Evolutionary conservation across 1,284 basidiomycete genomes (phyloP), one percentile per base, ranked within the genome.

Genomic region (Anthracocystis setariae): DNA sequence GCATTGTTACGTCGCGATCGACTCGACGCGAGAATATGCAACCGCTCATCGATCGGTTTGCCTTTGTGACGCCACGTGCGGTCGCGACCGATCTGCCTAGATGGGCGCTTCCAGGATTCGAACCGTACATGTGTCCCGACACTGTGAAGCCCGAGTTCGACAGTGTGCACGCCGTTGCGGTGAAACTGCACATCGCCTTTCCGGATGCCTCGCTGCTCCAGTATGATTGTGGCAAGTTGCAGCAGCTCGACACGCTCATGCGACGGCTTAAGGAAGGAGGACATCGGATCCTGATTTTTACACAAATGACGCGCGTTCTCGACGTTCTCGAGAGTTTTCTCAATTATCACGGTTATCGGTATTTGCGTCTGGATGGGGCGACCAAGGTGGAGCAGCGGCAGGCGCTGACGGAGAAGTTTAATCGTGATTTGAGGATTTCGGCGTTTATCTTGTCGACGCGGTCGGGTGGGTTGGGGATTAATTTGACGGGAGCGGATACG

Each of bases 321-420:
- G 94, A 98, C 83, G 94, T 98, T 56, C 87, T 98, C 48, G 95
- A 98, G 82, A 90, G 90, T 35, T 97, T 95, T 84, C 87, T 98
- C 62, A 95, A 91, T 77, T 90, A 93, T 72, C 93, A 94, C 77
- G 95, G 94, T 0, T 93, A 95, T 82, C 88, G 94, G 5, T 98
- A 98, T 83, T 87, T 97, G 9, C 88, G 94, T 5, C 85, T 98
- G 21, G 95, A 98, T 79, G 94, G 95, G 0, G 90, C 92, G 42
- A 98, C 94, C 45, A 94, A 93, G 84, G 93, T 97, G 60, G 94
- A 97, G 83, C 92, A 97, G 78, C 87, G 94, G 23, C 94, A 97
- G 84, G 92, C 94, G 72, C 90, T 97, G 68, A 97, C 94, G 0
- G 94, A 97, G 83, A 87, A 93, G n/a, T 98, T 98, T 86, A 98